These are phyloP conservation scores for Monilinia polystroma DNA, from an alignment of 2,329 filamentous ascomycete species.

Conservation along the genomic window DNA sequence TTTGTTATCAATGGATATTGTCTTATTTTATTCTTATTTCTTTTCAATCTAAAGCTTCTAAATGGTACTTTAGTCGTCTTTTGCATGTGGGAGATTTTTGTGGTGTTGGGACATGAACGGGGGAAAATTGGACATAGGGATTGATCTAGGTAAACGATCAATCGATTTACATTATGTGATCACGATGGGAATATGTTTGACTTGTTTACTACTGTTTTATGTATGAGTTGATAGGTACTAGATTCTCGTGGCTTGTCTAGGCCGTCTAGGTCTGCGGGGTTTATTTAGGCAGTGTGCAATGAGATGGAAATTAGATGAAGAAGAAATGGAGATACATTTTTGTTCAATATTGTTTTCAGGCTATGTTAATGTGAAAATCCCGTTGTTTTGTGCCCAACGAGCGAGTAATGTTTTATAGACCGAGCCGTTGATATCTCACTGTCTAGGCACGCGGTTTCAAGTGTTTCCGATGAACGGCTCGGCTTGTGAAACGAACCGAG, in stretches of 20 bases:
- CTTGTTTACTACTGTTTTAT: not conserved
- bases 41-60: not conserved
- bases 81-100: not conserved
- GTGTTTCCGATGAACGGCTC: not conserved
- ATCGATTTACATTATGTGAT: slow-evolving; percentile 13
- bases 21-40: slow-evolving; percentile 1
- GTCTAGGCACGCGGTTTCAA: not conserved
- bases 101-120: slow-evolving; percentile 12
- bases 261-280: not conserved
- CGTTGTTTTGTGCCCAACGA: not conserved
- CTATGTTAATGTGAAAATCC: no score
- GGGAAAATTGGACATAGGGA: not conserved
- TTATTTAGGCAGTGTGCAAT: not conserved
- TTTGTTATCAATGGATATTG: slow-evolving; percentile 8
- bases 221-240: not conserved
- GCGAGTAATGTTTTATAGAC: not conserved
- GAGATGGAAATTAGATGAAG: not conserved
- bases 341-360: not conserved
- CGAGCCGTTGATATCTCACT: not conserved
- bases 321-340: not conserved
- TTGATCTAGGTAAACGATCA: not conserved
- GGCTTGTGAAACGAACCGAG: not conserved
- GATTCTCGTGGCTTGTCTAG: not conserved
- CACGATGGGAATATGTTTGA: not conserved
- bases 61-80: not conserved